Conservation (phyloP, 2,329 filamentous ascomycete genomes). For the Hypoxylon sp. region DNA sequence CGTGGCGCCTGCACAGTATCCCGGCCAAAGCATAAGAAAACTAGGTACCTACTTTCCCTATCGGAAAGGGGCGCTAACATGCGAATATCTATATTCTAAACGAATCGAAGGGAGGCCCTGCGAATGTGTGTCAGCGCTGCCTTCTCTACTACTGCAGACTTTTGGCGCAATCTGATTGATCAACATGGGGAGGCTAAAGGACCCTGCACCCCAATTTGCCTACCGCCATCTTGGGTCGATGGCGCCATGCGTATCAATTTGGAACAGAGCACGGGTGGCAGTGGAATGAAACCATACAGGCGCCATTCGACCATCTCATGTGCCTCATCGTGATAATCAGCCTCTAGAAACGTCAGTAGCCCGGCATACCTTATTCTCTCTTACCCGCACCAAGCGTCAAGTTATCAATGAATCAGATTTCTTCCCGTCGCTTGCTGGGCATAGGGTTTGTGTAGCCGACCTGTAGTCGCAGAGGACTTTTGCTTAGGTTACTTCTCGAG, state of each 20-base stretch:
- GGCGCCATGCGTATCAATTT: constrained; percentile 47
- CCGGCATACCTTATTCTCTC: constrained; percentile 41
- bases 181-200: constrained; percentile 43
- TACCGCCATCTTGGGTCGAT: constrained; percentile 48
- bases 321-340: constrained; percentile 33
- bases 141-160: constrained; percentile 39
- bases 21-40: constrained; percentile 47
- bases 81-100: constrained; percentile 47
- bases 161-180: constrained; percentile 44
- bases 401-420: constrained; percentile 20
- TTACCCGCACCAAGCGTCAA: constrained; percentile 34
- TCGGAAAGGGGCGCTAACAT: constrained; percentile 52
- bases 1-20: constrained; percentile 54
- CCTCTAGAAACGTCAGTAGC: constrained; percentile 31
- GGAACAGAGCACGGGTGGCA: constrained; percentile 37
- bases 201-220: constrained; percentile 43
- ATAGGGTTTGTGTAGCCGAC: constrained; percentile 27
- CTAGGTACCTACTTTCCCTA: constrained; percentile 48
- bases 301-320: constrained; percentile 29
- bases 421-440: constrained; percentile 28
- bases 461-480: constrained; percentile 16
- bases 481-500: constrained; percentile 19
- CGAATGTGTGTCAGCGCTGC: constrained; percentile 41
- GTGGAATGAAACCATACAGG: constrained; percentile 31
- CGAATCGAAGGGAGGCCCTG: constrained; percentile 38